A percentile compares a stretch with the other conserved stretches of the same genome.
Evolutionary conservation across 768 basidiomycete species (phyloP).

Genomic region (Chalciporus sphaerocephalus): DNA sequence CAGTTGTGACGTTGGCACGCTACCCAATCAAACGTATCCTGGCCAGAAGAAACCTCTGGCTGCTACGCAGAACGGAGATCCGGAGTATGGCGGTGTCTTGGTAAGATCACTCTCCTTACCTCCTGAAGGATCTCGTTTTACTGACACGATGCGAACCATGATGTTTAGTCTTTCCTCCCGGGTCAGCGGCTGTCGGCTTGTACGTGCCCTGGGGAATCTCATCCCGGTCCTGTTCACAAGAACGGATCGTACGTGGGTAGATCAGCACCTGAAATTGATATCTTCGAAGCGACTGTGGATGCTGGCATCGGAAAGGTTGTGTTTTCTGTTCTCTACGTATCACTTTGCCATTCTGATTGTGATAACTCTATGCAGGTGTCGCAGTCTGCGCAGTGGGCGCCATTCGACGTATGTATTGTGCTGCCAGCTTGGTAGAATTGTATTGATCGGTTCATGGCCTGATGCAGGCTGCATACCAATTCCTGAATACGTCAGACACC

Average conservation of each 20-base stretch:
- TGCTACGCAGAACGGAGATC: conserved; percentile 39
- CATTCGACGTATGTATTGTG: conserved; percentile 26
- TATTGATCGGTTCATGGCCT: background rate
- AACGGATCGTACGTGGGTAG: conserved; percentile 51
- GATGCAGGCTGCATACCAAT: conserved; percentile 41
- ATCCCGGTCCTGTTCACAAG: conserved; percentile 50
- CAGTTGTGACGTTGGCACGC: conserved; percentile 73
- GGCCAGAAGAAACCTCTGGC: conserved; percentile 42
- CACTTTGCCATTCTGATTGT: conserved; percentile 7
- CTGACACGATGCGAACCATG: conserved; percentile 4
- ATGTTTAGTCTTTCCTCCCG: conserved; percentile 40
- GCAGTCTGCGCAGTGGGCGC: conserved; percentile 48
- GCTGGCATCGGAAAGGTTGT: conserved; percentile 32
- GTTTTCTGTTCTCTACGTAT: conserved; percentile 1
- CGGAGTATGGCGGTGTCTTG: conserved; percentile 24
- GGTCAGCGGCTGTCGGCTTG: conserved; percentile 57
- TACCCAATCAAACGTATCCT: conserved; percentile 65
- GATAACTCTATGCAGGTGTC: conserved; percentile 37
- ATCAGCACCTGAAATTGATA: conserved; percentile 57
- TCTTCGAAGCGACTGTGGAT: conserved; percentile 48
- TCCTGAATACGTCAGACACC: conserved; percentile 35
- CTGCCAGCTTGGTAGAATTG: background rate
- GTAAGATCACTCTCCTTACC: conserved; percentile 13
- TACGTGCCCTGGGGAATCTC: conserved; percentile 53
- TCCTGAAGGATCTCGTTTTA: background rate